Evolutionary conservation across 129 eudicot species (phyloP), one percentile per base, ranked within the genome.

Genomic region (Flaveria brownii): DNA sequence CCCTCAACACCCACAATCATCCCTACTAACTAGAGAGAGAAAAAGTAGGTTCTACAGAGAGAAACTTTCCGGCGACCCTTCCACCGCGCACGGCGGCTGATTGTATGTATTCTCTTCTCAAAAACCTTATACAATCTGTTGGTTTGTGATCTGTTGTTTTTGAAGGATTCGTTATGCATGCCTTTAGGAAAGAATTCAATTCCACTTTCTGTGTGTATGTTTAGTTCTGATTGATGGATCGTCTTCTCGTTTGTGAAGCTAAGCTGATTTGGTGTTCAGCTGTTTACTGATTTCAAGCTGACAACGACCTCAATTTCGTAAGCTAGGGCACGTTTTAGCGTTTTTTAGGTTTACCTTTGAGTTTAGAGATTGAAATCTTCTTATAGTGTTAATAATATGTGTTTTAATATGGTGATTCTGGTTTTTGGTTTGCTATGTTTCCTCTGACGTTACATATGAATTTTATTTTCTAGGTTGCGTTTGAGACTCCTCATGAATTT

Each of bases 221-320:
- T 69, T 76, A 9, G 59, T 14, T 47, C 14, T 69, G 17, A 69
- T 78, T 69, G 8, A 43, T 70, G 23, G 54, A 56, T 51, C 50
- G 2, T 56, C 33, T 43, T 69, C 46, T 69, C 33, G 36, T 28
- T 23, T 28, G 4, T 70, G 63, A 70, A 45, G 77, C 55, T 78
- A 47, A 47, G 77, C 45, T 72, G 45, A 41, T 60, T 78, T 25
- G 70, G 1, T 7, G 70, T 78, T 78, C 39, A 18, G 39, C 30
- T 78, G 71, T 45, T 28, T 49, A 71, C 82, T 70, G 64, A 57
- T 78, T 77, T 77, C 45, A 69, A 60, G 62, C 61, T 75, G 2
- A 26, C n/a, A 68, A 23, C 17, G 49, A 52, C 33, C 2, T 28
- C 36, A 28, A 65, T 76, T 62, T 73, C 18, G 18, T 47, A 54